Evolutionary conservation across 306 rosid genomes (phyloP).

Genomic region (Boehmeria nivea): DNA sequence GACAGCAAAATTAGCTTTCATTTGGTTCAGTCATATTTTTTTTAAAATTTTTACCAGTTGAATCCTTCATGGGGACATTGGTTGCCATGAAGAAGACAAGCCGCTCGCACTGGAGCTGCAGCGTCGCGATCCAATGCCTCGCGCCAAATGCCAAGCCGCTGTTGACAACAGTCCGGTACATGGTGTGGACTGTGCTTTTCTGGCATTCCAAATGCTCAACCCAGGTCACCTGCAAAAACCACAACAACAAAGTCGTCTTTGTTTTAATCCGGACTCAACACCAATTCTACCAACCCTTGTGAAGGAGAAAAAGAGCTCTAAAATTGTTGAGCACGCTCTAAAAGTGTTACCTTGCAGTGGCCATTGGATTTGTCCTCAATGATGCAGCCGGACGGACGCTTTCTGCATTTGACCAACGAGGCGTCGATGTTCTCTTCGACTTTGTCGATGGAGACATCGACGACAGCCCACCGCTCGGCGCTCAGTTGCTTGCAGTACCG

Average conservation of each 20-base stretch:
- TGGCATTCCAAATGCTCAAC: slow-evolving; percentile 96
- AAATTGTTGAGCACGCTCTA: too few relatives aligned
- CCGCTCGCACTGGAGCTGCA: slow-evolving; percentile 91
- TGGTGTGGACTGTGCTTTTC: slow-evolving; percentile 61
- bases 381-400: slow-evolving; percentile 95
- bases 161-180: slow-evolving; percentile 70
- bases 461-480: slow-evolving; percentile 82
- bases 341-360: slow-evolving; percentile 71
- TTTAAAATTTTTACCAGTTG: slow-evolving; percentile 40
- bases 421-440: slow-evolving; percentile 85
- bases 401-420: slow-evolving; percentile 75
- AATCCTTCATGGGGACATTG: slow-evolving; percentile 94
- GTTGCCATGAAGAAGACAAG: slow-evolving; percentile 84
- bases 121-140: slow-evolving; percentile 81
- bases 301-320: too few relatives aligned
- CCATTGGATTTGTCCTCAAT: slow-evolving; percentile 90
- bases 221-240: slow-evolving; percentile 59
- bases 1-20: too few relatives aligned
- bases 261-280: too few relatives aligned
- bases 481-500: slow-evolving; percentile 72
- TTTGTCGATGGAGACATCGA: slow-evolving; percentile 82
- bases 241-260: too few relatives aligned
- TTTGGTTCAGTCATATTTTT: too few relatives aligned
- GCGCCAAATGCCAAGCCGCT: slow-evolving; percentile 92
- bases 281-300: too few relatives aligned